Conservation (phyloP, 179 eudicot genomes). For the Corrigiola litoralis region DNA sequence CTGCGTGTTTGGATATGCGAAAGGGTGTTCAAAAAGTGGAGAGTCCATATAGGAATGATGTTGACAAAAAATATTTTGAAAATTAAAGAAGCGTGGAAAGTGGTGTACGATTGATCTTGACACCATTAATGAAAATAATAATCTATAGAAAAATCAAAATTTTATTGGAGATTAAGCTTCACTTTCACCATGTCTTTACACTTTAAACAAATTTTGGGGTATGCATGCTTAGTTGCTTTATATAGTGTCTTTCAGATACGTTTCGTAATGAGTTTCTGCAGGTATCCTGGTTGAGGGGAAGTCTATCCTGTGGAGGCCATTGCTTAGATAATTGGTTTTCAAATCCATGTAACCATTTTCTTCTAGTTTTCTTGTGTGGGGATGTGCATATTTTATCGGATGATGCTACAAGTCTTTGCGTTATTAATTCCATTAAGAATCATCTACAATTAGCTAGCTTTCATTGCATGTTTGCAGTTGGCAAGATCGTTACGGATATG, state of each 20-base stretch:
- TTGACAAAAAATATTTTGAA: neutral
- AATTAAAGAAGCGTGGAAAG: neutral
- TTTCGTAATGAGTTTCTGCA: conserved; percentile 1
- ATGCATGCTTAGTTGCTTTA: neutral
- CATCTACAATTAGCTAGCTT: too few species aligned
- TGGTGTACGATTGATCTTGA: neutral
- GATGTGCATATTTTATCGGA: too few species aligned
- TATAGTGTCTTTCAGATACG: conserved; percentile 1
- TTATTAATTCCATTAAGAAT: too few species aligned
- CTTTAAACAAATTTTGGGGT: neutral
- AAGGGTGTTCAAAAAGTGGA: conserved; percentile 13
- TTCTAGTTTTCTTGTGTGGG: neutral
- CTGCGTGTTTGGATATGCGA: conserved; percentile 17
- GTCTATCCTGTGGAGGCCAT: neutral
- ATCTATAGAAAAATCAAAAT: too few species aligned
- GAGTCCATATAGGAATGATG: conserved; percentile 16
- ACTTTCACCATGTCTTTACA: neutral
- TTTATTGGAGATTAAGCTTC: too few species aligned
- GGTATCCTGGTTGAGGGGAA: neutral
- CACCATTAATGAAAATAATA: neutral
- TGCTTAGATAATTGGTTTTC: conserved; percentile 1
- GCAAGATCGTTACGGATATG: too few species aligned
- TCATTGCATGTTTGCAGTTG: too few species aligned
- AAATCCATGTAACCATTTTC: neutral
- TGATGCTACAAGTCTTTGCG: too few species aligned